Evolutionary conservation across 192 early-diverging fungal species (phyloP).

Genomic region (Entophlyctis luteolus): DNA sequence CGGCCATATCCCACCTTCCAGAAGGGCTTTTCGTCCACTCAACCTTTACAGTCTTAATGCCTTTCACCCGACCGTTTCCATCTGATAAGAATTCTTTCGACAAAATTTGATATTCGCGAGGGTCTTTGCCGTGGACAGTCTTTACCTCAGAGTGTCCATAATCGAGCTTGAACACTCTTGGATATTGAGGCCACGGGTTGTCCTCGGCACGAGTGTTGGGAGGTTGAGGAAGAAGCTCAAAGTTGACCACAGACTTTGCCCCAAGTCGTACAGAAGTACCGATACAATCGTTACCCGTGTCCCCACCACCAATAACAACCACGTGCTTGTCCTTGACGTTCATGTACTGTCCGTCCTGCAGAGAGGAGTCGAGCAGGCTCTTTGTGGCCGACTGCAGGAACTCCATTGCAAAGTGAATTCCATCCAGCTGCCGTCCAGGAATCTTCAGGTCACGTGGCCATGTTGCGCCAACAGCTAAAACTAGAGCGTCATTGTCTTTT

Average conservation of each 20-base stretch:
- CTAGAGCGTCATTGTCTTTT: constrained; percentile 69
- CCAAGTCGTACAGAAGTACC: constrained; percentile 89
- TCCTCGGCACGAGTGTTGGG: constrained; percentile 74
- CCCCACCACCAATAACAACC: constrained; percentile 96
- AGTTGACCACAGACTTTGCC: constrained; percentile 85
- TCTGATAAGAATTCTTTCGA: constrained; percentile 93
- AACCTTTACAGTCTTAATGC: constrained; percentile 91
- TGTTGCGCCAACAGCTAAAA: constrained; percentile 92
- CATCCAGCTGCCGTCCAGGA: constrained; percentile 77
- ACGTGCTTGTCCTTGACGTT: constrained; percentile 89
- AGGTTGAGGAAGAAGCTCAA: constrained; percentile 95
- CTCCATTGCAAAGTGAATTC: constrained; percentile 99
- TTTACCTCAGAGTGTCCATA: constrained; percentile 94
- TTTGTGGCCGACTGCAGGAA: constrained; percentile 89
- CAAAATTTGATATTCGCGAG: constrained; percentile 89
- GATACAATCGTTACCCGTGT: constrained; percentile 96
- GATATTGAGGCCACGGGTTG: constrained; percentile 98
- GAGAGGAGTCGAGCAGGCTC: constrained; percentile 73
- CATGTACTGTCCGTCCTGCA: constrained; percentile 71
- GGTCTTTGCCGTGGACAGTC: constrained; percentile 86
- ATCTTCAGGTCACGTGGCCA: constrained; percentile 95
- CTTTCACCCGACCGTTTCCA: constrained; percentile 73
- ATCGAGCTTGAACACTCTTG: constrained; percentile 91
- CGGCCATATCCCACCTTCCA: constrained; percentile 82
- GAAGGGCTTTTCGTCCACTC: constrained; percentile 85